phyloP scores from a whole-genome alignment of 2,329 filamentous ascomycete species.

The Neofusicoccum laricinum region DNA sequence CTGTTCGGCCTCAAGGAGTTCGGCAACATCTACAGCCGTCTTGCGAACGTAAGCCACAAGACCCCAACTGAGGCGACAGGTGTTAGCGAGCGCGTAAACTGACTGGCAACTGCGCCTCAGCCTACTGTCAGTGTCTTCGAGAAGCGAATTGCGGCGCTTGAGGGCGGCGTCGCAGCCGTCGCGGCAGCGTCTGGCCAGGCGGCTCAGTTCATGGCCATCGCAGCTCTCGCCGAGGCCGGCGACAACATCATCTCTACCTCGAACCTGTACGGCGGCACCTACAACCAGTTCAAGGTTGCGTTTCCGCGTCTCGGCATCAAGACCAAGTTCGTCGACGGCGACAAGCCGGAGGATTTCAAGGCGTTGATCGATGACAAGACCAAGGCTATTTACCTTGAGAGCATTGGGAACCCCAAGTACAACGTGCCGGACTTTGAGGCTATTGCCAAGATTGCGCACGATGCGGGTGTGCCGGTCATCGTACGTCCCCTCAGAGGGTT shows the following conservation, averaged over 20 bases:
- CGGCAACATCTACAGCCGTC: conserved; percentile 96
- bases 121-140: conserved; percentile 95
- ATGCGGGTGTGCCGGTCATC: conserved; percentile 58
- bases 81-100: not conserved
- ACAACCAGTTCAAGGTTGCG: conserved; percentile 95
- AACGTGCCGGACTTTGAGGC: conserved; percentile 89
- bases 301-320: conserved; percentile 81
- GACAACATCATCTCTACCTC: conserved; percentile 92
- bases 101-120: conserved; percentile 39
- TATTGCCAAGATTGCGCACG: conserved; percentile 76
- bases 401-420: conserved; percentile 89
- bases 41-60: conserved; percentile 72
- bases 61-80: not conserved
- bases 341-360: conserved; percentile 74
- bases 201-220: conserved; percentile 87
- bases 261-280: conserved; percentile 91
- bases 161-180: conserved; percentile 84
- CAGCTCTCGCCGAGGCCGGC: conserved; percentile 77
- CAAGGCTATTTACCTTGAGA: conserved; percentile 89
- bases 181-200: conserved; percentile 83
- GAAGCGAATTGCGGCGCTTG: conserved; percentile 91
- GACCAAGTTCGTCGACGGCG: conserved; percentile 83
- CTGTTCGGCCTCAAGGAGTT: conserved; percentile 96
- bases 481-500: conserved; percentile 28
- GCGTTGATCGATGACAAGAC: conserved; percentile 87